A percentile compares a stretch with the other conserved stretches of the same genome.
Conservation (phyloP, 2,329 filamentous ascomycete species). For the Colletotrichum nymphaeae region DNA sequence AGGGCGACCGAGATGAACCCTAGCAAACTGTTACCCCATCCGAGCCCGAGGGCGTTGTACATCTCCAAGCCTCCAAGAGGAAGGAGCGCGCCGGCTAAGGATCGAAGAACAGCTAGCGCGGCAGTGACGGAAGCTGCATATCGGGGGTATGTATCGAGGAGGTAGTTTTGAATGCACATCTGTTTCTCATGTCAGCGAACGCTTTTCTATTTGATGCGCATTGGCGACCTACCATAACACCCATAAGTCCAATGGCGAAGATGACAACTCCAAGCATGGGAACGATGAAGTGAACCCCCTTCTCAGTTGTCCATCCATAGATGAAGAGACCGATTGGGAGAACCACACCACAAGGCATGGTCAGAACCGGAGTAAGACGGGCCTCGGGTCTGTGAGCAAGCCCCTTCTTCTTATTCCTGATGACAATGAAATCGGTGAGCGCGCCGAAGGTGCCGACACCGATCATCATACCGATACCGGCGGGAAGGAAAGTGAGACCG, state of each 20-base stretch:
- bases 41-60: constrained; percentile 51
- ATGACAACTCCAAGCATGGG: constrained; percentile 61
- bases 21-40: constrained; percentile 57
- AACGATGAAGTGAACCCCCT: constrained; percentile 63
- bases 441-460: constrained; percentile 51
- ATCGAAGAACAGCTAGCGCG: constrained; percentile 51
- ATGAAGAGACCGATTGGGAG: constrained; percentile 63
- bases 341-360: constrained; percentile 44
- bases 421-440: constrained; percentile 46
- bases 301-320: constrained; percentile 70
- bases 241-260: constrained; percentile 50
- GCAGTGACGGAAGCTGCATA: constrained; percentile 54
- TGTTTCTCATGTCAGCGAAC: background rate
- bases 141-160: constrained; percentile 64
- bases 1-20: constrained; percentile 51
- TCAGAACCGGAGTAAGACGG: constrained; percentile 40
- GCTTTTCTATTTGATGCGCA: too few species aligned
- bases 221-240: constrained; percentile 43
- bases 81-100: constrained; percentile 50
- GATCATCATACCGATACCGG: constrained; percentile 58
- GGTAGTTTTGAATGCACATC: constrained; percentile 68
- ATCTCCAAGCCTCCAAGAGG: constrained; percentile 52
- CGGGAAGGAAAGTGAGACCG: constrained; percentile 66
- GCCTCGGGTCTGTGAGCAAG: constrained; percentile 44
- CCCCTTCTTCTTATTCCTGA: constrained; percentile 39